Conservation (phyloP, 768 basidiomycete genomes). For the Tephrocybe sp. region DNA sequence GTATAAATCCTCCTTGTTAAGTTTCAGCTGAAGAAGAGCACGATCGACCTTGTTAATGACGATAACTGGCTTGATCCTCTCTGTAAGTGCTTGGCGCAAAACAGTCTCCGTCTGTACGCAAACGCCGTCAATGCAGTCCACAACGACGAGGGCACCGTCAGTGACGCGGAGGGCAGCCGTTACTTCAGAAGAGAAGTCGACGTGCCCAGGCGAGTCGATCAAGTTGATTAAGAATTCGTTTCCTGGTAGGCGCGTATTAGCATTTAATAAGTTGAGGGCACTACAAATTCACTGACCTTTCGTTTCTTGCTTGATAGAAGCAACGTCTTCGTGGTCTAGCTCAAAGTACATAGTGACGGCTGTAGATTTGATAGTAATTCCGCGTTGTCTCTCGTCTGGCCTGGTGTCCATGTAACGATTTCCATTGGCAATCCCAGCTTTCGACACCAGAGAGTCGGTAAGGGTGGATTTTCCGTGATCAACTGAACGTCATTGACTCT, state of each 20-base stretch:
- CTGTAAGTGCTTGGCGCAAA: conserved; percentile 90
- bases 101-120: conserved; percentile 99
- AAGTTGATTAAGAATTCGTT: conserved; percentile 98
- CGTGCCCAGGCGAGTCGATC: conserved; percentile 99
- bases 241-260: conserved; percentile 38
- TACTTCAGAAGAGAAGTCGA: conserved; percentile 99
- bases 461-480: not conserved
- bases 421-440: conserved; percentile 98
- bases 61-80: conserved; percentile 98
- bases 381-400: conserved; percentile 96
- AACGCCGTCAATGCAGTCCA: conserved; percentile 98
- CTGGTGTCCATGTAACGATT: conserved; percentile 95
- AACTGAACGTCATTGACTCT: not conserved
- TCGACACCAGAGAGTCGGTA: conserved; percentile 51
- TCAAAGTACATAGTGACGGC: conserved; percentile 99
- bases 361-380: conserved; percentile 98
- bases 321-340: conserved; percentile 82
- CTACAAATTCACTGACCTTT: conserved; percentile 51
- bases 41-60: conserved; percentile 51
- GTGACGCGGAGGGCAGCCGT: conserved; percentile 99
- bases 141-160: conserved; percentile 97
- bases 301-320: conserved; percentile 88
- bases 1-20: conserved; percentile 92
- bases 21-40: conserved; percentile 94
- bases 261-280: not conserved